Evolutionary conservation across 2,329 filamentous ascomycete species (phyloP).

Genomic region (Penicillium sp.): DNA sequence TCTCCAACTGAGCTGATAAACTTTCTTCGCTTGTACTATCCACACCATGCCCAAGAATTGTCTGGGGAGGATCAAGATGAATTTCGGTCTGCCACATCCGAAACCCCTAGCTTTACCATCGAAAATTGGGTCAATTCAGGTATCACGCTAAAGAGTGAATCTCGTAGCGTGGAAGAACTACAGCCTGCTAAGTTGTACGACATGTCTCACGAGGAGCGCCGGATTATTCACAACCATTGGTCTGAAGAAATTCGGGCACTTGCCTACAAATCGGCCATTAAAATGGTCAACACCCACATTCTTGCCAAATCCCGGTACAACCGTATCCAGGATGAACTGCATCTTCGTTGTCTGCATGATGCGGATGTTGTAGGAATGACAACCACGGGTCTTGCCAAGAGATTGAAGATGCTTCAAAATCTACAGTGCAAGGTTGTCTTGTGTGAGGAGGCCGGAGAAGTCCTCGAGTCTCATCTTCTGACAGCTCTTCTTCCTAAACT

Average conservation of each 20-base stretch:
- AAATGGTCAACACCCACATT: neutral
- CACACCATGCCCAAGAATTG: neutral
- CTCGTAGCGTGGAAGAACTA: neutral
- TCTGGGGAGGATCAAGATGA: neutral
- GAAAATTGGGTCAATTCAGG: neutral
- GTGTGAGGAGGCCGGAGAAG: conserved; percentile 69
- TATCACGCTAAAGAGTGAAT: neutral
- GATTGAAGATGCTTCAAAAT: conserved; percentile 11
- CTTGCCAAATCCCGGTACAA: neutral
- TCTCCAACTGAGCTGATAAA: neutral
- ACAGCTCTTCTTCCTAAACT: conserved; percentile 39
- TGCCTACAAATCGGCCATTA: neutral
- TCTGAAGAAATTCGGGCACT: neutral
- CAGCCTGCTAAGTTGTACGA: neutral
- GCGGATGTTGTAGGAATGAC: conserved; percentile 18
- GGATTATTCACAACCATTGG: neutral
- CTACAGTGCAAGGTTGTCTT: conserved; percentile 42
- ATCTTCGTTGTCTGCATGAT: conserved; percentile 4
- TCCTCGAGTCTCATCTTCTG: conserved; percentile 61
- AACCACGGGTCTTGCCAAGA: conserved; percentile 7
- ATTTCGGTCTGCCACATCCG: neutral
- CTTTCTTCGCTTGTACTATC: neutral
- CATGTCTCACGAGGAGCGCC: neutral
- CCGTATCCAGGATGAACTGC: neutral
- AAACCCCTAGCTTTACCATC: neutral